These are phyloP conservation scores for Paxillus rubicundulus DNA, from an alignment of 768 basidiomycete genomes.

Conservation along the genomic window DNA sequence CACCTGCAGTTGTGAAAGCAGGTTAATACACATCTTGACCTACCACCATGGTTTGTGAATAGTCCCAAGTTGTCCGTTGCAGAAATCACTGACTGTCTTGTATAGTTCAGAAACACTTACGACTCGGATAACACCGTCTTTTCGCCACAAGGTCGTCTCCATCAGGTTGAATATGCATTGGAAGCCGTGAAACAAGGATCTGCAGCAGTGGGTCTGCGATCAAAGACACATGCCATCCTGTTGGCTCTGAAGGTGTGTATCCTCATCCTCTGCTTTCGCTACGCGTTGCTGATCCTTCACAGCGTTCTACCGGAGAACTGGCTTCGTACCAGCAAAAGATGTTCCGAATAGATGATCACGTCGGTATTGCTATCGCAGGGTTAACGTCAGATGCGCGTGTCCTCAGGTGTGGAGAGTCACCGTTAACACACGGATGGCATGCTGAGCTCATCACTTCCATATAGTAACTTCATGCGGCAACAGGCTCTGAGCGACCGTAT, in stretches of 20 bases:
- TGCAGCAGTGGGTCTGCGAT: slow-evolving; percentile 94
- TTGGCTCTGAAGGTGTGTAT: slow-evolving; percentile 83
- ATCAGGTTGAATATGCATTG: slow-evolving; percentile 97
- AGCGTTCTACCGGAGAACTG: slow-evolving; percentile 97
- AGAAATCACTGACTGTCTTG: slow-evolving; percentile 1
- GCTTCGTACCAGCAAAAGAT: slow-evolving; percentile 99
- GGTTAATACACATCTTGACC: slow-evolving; percentile 10
- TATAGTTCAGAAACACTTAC: slow-evolving; percentile 91
- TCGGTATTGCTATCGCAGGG: slow-evolving; percentile 99
- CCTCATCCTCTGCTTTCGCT: neutral
- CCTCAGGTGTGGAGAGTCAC: slow-evolving; percentile 57
- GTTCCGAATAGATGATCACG: slow-evolving; percentile 99
- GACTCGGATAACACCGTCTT: slow-evolving; percentile 99
- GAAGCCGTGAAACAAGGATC: slow-evolving; percentile 99
- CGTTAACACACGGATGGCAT: neutral
- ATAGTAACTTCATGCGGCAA: slow-evolving; percentile 98
- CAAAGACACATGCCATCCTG: slow-evolving; percentile 91
- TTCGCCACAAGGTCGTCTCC: slow-evolving; percentile 93
- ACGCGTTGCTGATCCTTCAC: slow-evolving; percentile 6
- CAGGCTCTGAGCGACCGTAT: slow-evolving; percentile 95
- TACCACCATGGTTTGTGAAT: slow-evolving; percentile 31
- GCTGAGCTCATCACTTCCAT: slow-evolving; percentile 2
- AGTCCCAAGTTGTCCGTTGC: neutral
- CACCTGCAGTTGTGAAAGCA: slow-evolving; percentile 19
- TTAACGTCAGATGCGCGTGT: slow-evolving; percentile 98